These are phyloP conservation scores for Protomyces gravidus DNA, from an alignment of 1,139 yeast species.

Conservation along the genomic window DNA sequence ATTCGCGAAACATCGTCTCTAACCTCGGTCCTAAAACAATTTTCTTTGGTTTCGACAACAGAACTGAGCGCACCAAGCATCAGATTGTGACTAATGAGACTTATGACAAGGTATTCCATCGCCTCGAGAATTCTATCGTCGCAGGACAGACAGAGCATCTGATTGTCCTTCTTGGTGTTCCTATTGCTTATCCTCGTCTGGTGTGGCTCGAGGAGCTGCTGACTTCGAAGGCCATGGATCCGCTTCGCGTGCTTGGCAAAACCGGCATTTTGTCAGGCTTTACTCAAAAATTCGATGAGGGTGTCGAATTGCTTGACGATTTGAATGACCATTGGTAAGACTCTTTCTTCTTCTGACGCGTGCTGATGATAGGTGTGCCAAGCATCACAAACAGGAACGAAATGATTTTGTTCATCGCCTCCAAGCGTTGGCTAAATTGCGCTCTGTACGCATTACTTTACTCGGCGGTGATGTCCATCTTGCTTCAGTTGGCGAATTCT, in stretches of 20 bases:
- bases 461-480: slow-evolving; percentile 92
- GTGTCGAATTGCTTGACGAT: slow-evolving; percentile 55
- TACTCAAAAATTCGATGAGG: slow-evolving; percentile 23
- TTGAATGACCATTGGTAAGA: slow-evolving; percentile 50
- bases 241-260: slow-evolving; percentile 25
- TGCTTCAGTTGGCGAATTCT: slow-evolving; percentile 75
- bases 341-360: too few relatives aligned
- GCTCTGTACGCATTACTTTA: slow-evolving; percentile 72
- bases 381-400: slow-evolving; percentile 74
- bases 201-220: slow-evolving; percentile 28
- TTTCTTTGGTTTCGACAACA: slow-evolving; percentile 77
- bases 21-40: slow-evolving; percentile 69
- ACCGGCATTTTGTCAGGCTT: slow-evolving; percentile 21
- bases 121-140: slow-evolving; percentile 54
- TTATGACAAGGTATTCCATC: slow-evolving; percentile 55
- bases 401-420: slow-evolving; percentile 56
- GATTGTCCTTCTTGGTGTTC: slow-evolving; percentile 82
- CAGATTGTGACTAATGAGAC: slow-evolving; percentile 54
- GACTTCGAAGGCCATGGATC: slow-evolving; percentile 27
- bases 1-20: slow-evolving; percentile 63
- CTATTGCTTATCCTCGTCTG: slow-evolving; percentile 80
- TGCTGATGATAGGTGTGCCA: slow-evolving; percentile 77
- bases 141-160: slow-evolving; percentile 61
- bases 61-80: slow-evolving; percentile 73
- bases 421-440: slow-evolving; percentile 57